Percentiles rank a stretch among this genome's conserved stretches.
Conservation (phyloP, 768 basidiomycete genomes). For the Lactarius deliciosus region DNA sequence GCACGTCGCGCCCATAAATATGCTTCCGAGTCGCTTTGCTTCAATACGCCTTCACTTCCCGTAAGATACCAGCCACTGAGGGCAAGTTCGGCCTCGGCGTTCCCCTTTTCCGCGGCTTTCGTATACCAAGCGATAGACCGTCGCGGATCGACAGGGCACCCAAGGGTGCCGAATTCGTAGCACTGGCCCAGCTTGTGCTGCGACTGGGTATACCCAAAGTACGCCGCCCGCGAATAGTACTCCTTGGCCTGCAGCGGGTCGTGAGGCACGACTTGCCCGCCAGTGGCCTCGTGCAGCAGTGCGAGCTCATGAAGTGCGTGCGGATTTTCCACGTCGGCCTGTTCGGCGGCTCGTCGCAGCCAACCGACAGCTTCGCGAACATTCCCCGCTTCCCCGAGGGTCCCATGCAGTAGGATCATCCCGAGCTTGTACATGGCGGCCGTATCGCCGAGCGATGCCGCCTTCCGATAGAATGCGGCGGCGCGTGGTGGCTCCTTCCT, state of each 20-base stretch:
- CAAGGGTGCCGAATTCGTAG: constrained; percentile 87
- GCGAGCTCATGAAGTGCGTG: constrained; percentile 98
- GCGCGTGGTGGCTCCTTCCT: constrained; percentile 84
- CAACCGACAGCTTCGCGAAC: constrained; percentile 91
- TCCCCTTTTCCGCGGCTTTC: constrained; percentile 95
- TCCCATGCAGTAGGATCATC: constrained; percentile 89
- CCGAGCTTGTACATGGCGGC: constrained; percentile 99
- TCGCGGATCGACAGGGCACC: constrained; percentile 89
- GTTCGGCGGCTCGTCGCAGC: constrained; percentile 92
- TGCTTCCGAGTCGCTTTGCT: constrained; percentile 98
- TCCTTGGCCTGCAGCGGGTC: constrained; percentile 83
- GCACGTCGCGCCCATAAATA: constrained; percentile 96
- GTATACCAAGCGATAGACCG: constrained; percentile 99
- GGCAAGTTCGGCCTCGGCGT: constrained; percentile 92
- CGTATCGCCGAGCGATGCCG: constrained; percentile 93
- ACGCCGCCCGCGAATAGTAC: constrained; percentile 86
- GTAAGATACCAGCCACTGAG: constrained; percentile 99
- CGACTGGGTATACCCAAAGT: constrained; percentile 88
- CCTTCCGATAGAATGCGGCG: constrained; percentile 94
- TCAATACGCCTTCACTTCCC: constrained; percentile 90
- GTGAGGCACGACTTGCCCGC: constrained; percentile 65
- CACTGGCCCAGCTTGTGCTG: constrained; percentile 96
- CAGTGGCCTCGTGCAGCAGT: constrained; percentile 72
- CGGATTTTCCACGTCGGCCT: constrained; percentile 97
- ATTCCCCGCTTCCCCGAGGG: constrained; percentile 79